Evolutionary conservation across 495 filamentous ascomycete genomes (phyloP).

Genomic region (Penicillium antarcticum): DNA sequence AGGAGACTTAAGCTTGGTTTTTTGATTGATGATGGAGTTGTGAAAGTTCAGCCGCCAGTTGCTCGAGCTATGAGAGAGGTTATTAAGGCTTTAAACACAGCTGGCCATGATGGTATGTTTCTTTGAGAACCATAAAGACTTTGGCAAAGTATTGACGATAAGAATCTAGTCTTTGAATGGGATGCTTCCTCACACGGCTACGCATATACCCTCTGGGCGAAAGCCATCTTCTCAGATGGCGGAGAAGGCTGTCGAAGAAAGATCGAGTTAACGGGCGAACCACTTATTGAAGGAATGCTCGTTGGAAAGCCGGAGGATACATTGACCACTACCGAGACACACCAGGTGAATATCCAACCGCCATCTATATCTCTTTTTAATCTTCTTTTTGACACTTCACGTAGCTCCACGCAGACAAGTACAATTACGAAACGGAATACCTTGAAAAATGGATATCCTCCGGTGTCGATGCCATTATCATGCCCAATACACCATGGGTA

Average conservation of each 20-base stretch:
- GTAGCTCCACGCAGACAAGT: constrained; percentile 36
- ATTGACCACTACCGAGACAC: constrained; percentile 24
- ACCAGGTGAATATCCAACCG: constrained; percentile 11
- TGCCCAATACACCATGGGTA: constrained; percentile 54
- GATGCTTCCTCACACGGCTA: constrained; percentile 29
- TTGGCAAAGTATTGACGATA: not conserved
- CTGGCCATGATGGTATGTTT: constrained; percentile 41
- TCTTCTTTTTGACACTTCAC: not conserved
- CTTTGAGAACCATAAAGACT: not conserved
- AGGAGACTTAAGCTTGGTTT: constrained; percentile 48
- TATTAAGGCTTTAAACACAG: constrained; percentile 36
- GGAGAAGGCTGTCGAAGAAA: constrained; percentile 47
- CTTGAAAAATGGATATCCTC: constrained; percentile 53
- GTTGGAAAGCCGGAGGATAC: constrained; percentile 34
- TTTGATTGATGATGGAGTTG: constrained; percentile 51
- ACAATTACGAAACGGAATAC: constrained; percentile 27
- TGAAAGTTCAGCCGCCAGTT: constrained; percentile 55
- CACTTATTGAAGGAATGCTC: constrained; percentile 49
- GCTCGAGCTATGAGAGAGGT: constrained; percentile 40
- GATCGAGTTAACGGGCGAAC: constrained; percentile 55
- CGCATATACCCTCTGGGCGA: constrained; percentile 43
- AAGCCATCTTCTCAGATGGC: constrained; percentile 56
- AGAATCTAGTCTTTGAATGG: constrained; percentile 42
- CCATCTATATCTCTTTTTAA: not conserved
- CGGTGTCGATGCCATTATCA: constrained; percentile 64